Evolutionary conservation across 2,329 filamentous ascomycete genomes (phyloP).

Genomic region (Colletotrichum abscissum): DNA sequence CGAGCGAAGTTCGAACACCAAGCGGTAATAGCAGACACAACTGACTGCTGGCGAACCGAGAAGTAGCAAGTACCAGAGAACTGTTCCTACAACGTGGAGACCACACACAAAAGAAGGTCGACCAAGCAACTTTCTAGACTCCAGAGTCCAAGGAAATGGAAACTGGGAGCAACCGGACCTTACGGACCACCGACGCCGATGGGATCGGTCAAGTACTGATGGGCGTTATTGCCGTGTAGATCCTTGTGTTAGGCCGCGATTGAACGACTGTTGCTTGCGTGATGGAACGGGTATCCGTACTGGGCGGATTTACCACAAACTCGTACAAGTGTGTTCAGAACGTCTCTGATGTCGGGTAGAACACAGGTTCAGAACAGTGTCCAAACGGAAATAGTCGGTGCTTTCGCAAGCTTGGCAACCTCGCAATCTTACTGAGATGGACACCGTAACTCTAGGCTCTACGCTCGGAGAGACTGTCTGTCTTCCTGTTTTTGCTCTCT

Average conservation of each 20-base stretch:
- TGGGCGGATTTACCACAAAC: not conserved
- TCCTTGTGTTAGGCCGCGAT: not conserved
- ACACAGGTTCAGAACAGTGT: not conserved
- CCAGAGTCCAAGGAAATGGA: not conserved
- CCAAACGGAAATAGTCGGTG: constrained; percentile 23
- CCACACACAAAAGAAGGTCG: not conserved
- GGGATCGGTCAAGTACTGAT: not conserved
- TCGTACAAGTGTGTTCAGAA: not conserved
- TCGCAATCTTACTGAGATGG: not conserved
- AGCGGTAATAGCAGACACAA: not conserved
- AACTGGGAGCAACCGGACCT: constrained; percentile 6
- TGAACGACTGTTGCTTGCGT: not conserved
- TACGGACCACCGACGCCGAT: constrained; percentile 7
- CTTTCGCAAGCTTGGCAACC: not conserved
- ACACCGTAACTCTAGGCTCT: not conserved
- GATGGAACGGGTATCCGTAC: not conserved
- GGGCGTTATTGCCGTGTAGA: not conserved
- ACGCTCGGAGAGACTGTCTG: not conserved
- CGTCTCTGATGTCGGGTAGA: not conserved
- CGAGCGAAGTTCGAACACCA: constrained; percentile 6
- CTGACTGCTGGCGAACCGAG: not conserved
- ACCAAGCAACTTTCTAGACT: no score
- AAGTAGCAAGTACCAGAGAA: not conserved
- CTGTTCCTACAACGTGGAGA: not conserved
- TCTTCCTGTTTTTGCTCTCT: not conserved